Conservation (phyloP, 345 rosid genomes). For the Pistacia atlantica region DNA sequence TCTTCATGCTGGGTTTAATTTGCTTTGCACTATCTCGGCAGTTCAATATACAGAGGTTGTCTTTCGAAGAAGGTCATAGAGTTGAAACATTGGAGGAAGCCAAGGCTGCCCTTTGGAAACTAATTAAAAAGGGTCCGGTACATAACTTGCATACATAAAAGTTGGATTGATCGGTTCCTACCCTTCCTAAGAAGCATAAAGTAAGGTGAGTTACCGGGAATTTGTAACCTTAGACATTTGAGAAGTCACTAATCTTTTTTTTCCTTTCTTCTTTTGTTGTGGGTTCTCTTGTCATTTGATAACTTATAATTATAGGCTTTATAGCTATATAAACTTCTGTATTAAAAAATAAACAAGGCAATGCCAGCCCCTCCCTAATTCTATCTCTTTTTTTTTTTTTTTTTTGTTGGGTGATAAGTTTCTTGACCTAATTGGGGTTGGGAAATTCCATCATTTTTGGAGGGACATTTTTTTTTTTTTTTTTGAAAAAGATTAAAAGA, state of each 20-base stretch:
- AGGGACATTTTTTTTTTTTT: too few species aligned
- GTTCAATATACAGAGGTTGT: slow-evolving; percentile 89
- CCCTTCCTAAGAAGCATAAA: neutral
- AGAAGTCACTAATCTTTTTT: neutral
- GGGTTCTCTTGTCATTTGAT: neutral
- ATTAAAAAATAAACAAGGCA: neutral
- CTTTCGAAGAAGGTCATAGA: slow-evolving; percentile 70
- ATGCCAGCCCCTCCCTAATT: neutral
- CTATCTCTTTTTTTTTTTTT: too few species aligned
- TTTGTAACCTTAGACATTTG: neutral
- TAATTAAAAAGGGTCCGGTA: slow-evolving; percentile 63
- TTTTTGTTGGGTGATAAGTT: too few species aligned
- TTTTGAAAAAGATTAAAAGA: too few species aligned
- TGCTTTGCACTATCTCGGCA: slow-evolving; percentile 20
- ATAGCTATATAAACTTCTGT: neutral
- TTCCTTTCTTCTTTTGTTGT: neutral
- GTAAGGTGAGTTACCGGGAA: neutral
- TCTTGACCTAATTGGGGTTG: too few species aligned
- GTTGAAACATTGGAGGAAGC: slow-evolving; percentile 92
- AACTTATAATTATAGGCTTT: neutral
- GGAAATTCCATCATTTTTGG: too few species aligned
- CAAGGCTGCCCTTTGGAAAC: slow-evolving; percentile 74
- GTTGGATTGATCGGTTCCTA: neutral
- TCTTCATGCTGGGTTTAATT: neutral
- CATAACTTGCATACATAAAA: slow-evolving; percentile 45